These are phyloP conservation scores for Penicillium turbatum DNA, from an alignment of 495 filamentous ascomycete species.

Conservation along the genomic window DNA sequence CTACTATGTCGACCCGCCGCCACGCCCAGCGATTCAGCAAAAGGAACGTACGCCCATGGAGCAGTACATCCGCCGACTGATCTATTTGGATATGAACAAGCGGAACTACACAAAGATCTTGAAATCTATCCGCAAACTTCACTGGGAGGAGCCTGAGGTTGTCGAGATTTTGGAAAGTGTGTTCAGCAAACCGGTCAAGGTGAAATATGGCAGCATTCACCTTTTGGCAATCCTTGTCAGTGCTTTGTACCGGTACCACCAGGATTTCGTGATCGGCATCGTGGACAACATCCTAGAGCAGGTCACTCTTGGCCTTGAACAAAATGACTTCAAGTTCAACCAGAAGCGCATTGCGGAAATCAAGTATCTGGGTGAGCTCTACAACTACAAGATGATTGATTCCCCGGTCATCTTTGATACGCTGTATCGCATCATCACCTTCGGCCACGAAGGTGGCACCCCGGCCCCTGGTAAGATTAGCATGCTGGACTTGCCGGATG, in stretches of 20 bases:
- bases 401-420: conserved; percentile 94
- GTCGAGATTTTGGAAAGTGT: conserved; percentile 82
- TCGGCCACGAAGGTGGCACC: conserved; percentile 80
- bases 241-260: conserved; percentile 84
- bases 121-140: conserved; percentile 88
- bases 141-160: conserved; percentile 93
- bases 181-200: conserved; percentile 92
- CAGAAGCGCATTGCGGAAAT: conserved; percentile 93
- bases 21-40: conserved; percentile 88
- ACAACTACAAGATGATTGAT: conserved; percentile 97
- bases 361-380: conserved; percentile 94
- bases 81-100: conserved; percentile 91
- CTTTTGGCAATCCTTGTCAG: conserved; percentile 88
- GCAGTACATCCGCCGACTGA: conserved; percentile 82
- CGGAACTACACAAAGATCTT: conserved; percentile 88
- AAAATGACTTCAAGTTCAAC: conserved; percentile 97
- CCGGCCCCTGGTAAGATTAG: conserved; percentile 72
- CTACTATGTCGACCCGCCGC: conserved; percentile 95
- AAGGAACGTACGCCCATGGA: conserved; percentile 94
- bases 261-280: conserved; percentile 79
- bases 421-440: conserved; percentile 88
- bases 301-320: conserved; percentile 82
- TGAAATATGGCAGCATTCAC: conserved; percentile 97
- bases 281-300: conserved; percentile 89
- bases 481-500: conserved; percentile 80